phyloP scores from a whole-genome alignment of 2,329 filamentous ascomycete species.

The Anthostomella pinea region DNA sequence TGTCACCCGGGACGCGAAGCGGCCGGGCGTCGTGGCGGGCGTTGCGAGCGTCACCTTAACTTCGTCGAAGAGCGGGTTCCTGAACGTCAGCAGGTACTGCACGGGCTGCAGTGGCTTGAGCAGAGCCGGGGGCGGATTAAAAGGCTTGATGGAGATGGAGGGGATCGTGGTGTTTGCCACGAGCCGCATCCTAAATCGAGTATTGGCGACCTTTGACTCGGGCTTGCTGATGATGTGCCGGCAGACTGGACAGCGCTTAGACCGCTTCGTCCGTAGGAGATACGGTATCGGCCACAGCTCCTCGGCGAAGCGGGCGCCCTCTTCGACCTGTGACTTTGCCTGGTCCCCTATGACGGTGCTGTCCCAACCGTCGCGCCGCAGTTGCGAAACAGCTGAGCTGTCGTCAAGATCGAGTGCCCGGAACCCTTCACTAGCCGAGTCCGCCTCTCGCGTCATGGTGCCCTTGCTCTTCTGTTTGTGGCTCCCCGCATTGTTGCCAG shows the following conservation, averaged over 20 bases:
- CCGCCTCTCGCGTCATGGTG: slow-evolving; percentile 77
- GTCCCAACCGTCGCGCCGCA: slow-evolving; percentile 61
- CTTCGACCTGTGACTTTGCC: slow-evolving; percentile 45
- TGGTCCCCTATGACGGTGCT: slow-evolving; percentile 54
- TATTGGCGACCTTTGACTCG: slow-evolving; percentile 84
- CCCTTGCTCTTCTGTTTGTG: slow-evolving; percentile 67
- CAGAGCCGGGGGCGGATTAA: slow-evolving; percentile 38
- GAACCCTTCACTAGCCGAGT: slow-evolving; percentile 68
- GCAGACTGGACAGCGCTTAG: slow-evolving; percentile 88
- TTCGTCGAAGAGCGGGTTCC: slow-evolving; percentile 90
- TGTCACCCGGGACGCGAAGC: slow-evolving; percentile 77
- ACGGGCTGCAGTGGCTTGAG: slow-evolving; percentile 57
- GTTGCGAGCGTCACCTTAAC: slow-evolving; percentile 87
- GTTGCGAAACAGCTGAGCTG: slow-evolving; percentile 54
- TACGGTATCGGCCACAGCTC: slow-evolving; percentile 80
- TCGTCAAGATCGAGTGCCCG: slow-evolving; percentile 62
- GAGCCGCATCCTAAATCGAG: slow-evolving; percentile 87
- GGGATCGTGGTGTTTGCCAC: slow-evolving; percentile 89
- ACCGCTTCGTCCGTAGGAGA: slow-evolving; percentile 84
- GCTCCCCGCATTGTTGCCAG: slow-evolving; percentile 57
- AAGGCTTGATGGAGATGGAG: slow-evolving; percentile 68
- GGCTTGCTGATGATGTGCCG: slow-evolving; percentile 94
- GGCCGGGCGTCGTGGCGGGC: slow-evolving; percentile 73
- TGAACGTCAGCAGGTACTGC: slow-evolving; percentile 86
- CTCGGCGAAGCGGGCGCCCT: slow-evolving; percentile 61